These are phyloP conservation scores for Licmophora abbreviata DNA, from an alignment of 108 stramenopile genomes.

Conservation along the genomic window DNA sequence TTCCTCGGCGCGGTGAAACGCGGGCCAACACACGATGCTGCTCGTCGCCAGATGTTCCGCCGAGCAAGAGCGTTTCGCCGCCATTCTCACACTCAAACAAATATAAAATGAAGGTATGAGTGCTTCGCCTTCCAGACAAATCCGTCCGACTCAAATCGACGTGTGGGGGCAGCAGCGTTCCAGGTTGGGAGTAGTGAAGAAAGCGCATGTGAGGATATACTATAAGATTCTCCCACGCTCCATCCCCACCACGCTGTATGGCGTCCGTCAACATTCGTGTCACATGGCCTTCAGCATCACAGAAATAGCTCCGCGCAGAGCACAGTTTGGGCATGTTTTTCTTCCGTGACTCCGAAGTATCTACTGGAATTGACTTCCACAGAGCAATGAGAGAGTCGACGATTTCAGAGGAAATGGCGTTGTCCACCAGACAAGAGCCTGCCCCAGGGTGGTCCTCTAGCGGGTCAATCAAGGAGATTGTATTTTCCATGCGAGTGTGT, in stretches of 20 bases:
- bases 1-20: slow-evolving; percentile 46
- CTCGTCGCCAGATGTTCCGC: slow-evolving; percentile 22
- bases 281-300: slow-evolving; percentile 48
- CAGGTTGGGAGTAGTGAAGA: slow-evolving; percentile 39
- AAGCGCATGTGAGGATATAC: slow-evolving; percentile 72
- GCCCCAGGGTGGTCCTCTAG: slow-evolving; percentile 63
- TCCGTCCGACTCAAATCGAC: slow-evolving; percentile 63
- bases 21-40: slow-evolving; percentile 28
- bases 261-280: slow-evolving; percentile 2
- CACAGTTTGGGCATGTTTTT: slow-evolving; percentile 16
- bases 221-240: slow-evolving; percentile 7
- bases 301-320: slow-evolving; percentile 56
- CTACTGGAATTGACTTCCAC: slow-evolving; percentile 35
- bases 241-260: slow-evolving; percentile 2
- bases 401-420: slow-evolving; percentile 24
- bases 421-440: slow-evolving; percentile 61
- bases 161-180: slow-evolving; percentile 54
- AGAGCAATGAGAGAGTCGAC: slow-evolving; percentile 33
- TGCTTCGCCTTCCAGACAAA: slow-evolving; percentile 34
- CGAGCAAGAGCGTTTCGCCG: slow-evolving; percentile 61
- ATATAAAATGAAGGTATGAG: slow-evolving; percentile 77
- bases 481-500: slow-evolving; percentile 1
- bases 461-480: slow-evolving; percentile 37
- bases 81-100: slow-evolving; percentile 46
- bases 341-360: slow-evolving; percentile 17